phyloP scores from a whole-genome alignment of 2,329 filamentous ascomycete species.

The Leptodontidium sp. region DNA sequence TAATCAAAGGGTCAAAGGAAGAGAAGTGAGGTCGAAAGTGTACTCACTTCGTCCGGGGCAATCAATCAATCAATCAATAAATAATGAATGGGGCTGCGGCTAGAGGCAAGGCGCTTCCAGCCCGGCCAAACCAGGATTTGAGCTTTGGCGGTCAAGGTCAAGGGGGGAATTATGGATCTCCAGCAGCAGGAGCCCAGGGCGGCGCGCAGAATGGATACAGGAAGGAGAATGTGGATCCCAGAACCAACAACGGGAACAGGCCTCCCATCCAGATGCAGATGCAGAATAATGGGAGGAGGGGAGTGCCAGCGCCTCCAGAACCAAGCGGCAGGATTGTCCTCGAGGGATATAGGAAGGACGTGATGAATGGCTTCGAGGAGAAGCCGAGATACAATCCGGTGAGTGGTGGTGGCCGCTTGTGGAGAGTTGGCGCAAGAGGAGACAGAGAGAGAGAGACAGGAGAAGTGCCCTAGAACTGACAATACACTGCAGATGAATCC shows the following conservation, averaged over 20 bases:
- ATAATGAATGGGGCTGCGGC: constrained; percentile 31
- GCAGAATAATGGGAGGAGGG: constrained; percentile 25
- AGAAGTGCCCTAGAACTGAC: constrained; percentile 28
- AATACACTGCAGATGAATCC: constrained; percentile 55
- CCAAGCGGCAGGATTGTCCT: constrained; percentile 60
- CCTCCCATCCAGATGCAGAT: background rate
- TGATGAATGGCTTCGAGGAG: constrained; percentile 62
- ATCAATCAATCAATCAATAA: background rate
- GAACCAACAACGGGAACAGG: constrained; percentile 14
- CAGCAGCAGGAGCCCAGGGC: background rate
- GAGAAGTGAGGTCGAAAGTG: background rate
- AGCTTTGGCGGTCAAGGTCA: constrained; percentile 33
- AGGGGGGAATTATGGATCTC: constrained; percentile 18
- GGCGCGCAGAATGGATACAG: constrained; percentile 29
- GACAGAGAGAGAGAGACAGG: background rate
- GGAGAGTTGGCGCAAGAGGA: background rate
- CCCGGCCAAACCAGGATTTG: constrained; percentile 35
- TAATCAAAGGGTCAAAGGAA: background rate
- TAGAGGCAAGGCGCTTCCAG: constrained; percentile 33
- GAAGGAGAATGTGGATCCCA: constrained; percentile 30
- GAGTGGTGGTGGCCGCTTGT: constrained; percentile 36
- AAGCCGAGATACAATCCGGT: constrained; percentile 66
- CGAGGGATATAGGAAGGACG: constrained; percentile 66
- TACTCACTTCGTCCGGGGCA: no score
- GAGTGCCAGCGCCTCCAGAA: constrained; percentile 24